phyloP scores from a whole-genome alignment of 2,329 filamentous ascomycete genomes.

The Aspergillus tanneri region DNA sequence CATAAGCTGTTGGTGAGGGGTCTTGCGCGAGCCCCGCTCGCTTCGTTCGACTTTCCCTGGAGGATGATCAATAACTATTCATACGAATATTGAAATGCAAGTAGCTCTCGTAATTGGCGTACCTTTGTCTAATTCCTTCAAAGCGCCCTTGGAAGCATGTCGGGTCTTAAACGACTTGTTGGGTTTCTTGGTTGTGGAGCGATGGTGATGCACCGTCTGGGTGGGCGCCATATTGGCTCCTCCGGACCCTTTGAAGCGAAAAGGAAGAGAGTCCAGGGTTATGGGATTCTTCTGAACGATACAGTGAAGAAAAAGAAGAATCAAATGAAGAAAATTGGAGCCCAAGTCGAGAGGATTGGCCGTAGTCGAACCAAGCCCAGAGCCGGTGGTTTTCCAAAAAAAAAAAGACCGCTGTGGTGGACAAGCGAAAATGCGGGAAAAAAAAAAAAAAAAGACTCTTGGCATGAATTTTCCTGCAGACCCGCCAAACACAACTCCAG shows the following conservation, averaged over 20 bases:
- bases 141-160: constrained; percentile 81
- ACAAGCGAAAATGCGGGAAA: constrained; percentile 27
- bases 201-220: constrained; percentile 70
- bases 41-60: constrained; percentile 72
- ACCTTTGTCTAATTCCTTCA: constrained; percentile 87
- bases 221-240: constrained; percentile 71
- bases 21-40: constrained; percentile 75
- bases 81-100: neutral
- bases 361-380: neutral
- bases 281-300: constrained; percentile 13
- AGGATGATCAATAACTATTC: constrained; percentile 11
- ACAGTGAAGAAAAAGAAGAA: constrained; percentile 9
- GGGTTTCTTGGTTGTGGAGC: constrained; percentile 82
- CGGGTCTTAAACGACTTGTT: constrained; percentile 93
- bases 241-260: constrained; percentile 74
- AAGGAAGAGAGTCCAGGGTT: constrained; percentile 63
- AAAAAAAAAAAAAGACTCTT: constrained; percentile 29
- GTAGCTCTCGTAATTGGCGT: constrained; percentile 6
- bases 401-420: neutral
- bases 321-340: constrained; percentile 10
- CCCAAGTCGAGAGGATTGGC: neutral
- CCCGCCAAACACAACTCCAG: constrained; percentile 8
- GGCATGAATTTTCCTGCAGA: constrained; percentile 37
- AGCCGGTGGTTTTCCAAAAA: neutral
- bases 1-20: constrained; percentile 94